These are phyloP conservation scores for Pseudozyma sp. DNA, from an alignment of 1,284 basidiomycete species.

Conservation along the genomic window DNA sequence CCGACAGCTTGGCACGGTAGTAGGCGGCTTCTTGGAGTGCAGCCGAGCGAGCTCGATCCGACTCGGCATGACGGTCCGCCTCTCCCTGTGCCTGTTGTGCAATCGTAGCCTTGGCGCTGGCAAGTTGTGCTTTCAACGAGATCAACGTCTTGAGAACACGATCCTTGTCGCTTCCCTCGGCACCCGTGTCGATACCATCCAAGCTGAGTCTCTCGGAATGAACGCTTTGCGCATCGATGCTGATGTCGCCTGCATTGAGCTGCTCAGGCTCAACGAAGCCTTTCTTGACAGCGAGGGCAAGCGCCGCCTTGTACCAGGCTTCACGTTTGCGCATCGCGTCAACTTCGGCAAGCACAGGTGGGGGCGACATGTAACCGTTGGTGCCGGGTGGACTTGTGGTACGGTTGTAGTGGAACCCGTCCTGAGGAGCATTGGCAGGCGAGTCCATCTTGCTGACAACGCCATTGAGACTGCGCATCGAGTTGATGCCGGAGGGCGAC, in stretches of 20 bases:
- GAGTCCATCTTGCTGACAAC: constrained; percentile 52
- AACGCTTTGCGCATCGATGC: constrained; percentile 38
- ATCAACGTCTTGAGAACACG: constrained; percentile 80
- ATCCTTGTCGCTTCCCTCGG: constrained; percentile 69
- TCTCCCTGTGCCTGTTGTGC: constrained; percentile 80
- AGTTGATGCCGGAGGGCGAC: constrained; percentile 44
- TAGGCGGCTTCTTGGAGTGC: constrained; percentile 95
- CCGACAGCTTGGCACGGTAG: constrained; percentile 91
- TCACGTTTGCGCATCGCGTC: constrained; percentile 82
- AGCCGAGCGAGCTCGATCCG: constrained; percentile 80
- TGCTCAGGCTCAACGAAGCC: constrained; percentile 81
- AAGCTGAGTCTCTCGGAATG: constrained; percentile 41
- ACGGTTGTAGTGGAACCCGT: constrained; percentile 62
- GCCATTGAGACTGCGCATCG: constrained; percentile 55
- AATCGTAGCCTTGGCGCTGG: constrained; percentile 82
- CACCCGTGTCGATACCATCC: constrained; percentile 69
- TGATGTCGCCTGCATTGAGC: constrained; percentile 49
- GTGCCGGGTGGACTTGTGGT: constrained; percentile 29
- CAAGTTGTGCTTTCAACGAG: constrained; percentile 88
- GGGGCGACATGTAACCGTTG: constrained; percentile 48
- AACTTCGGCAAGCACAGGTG: constrained; percentile 73
- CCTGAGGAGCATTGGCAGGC: constrained; percentile 44
- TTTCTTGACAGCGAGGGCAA: constrained; percentile 80
- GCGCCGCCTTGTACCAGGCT: constrained; percentile 85
- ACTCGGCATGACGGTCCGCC: constrained; percentile 82